Conservation (phyloP, 805 yeast species). For the Clavispora santaluciae region DNA sequence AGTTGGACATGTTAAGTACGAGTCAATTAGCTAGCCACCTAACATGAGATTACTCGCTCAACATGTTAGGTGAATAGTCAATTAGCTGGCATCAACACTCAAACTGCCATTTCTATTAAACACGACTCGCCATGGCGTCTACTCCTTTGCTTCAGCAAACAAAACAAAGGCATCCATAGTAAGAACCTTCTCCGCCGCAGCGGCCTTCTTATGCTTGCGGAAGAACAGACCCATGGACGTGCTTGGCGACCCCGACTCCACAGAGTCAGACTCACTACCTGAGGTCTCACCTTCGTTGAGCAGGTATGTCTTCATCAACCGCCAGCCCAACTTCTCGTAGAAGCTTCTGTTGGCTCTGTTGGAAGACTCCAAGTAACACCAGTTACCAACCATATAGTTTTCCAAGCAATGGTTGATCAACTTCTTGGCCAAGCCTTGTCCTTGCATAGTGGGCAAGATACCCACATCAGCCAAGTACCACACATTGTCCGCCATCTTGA, state of each 20-base stretch:
- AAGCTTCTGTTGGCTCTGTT: constrained; percentile 49
- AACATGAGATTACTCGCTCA: constrained; percentile 2
- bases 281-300: constrained; percentile 21
- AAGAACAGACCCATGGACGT: background rate
- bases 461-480: constrained; percentile 62
- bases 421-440: constrained; percentile 53
- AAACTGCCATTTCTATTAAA: background rate
- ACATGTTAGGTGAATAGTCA: constrained; percentile 8
- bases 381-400: constrained; percentile 35
- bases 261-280: constrained; percentile 13
- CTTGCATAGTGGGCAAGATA: constrained; percentile 52
- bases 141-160: constrained; percentile 4
- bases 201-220: constrained; percentile 1
- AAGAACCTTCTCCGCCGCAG: constrained; percentile 7
- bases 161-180: constrained; percentile 17
- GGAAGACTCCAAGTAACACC: constrained; percentile 52
- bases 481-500: constrained; percentile 31
- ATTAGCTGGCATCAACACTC: constrained; percentile 11
- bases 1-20: constrained; percentile 5
- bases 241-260: constrained; percentile 1
- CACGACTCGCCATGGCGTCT: background rate
- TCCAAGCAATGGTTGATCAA: constrained; percentile 48
- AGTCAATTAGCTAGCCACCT: constrained; percentile 12
- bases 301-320: constrained; percentile 27
- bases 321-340: constrained; percentile 51